phyloP scores from a whole-genome alignment of 441 rosid species.

The Erysimum cheiri region DNA sequence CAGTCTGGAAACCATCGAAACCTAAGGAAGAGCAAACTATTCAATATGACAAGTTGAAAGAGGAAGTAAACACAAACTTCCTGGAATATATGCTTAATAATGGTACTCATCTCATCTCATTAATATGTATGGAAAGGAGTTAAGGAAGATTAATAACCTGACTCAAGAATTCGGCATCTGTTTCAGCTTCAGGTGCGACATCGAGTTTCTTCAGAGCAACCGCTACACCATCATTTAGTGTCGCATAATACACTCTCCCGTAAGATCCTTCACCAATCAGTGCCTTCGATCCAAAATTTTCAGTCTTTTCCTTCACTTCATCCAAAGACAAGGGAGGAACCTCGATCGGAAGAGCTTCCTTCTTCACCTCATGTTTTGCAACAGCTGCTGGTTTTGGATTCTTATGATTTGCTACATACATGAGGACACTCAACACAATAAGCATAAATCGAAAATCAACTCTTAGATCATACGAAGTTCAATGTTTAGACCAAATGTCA shows the following conservation, averaged over 20 bases:
- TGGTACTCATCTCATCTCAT: neutral
- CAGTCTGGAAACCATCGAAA: slow-evolving; percentile 88
- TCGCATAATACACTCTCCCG: slow-evolving; percentile 92
- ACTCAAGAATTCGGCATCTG: slow-evolving; percentile 79
- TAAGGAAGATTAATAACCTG: slow-evolving; percentile 58
- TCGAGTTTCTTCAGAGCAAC: slow-evolving; percentile 97
- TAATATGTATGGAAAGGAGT: neutral
- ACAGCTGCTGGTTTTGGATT: slow-evolving; percentile 60
- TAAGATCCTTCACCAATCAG: slow-evolving; percentile 99
- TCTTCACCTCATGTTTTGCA: slow-evolving; percentile 66
- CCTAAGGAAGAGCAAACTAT: slow-evolving; percentile 49
- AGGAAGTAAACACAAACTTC: slow-evolving; percentile 20
- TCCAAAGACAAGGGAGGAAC: slow-evolving; percentile 83
- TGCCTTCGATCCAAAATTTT: slow-evolving; percentile 88
- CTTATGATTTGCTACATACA: slow-evolving; percentile 56
- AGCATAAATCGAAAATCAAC: slow-evolving; percentile 17
- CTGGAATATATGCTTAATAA: neutral
- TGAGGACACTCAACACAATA: slow-evolving; percentile 9
- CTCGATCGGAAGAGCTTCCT: slow-evolving; percentile 78
- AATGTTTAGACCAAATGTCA: neutral
- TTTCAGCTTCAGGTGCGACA: slow-evolving; percentile 75
- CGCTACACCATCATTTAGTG: slow-evolving; percentile 65
- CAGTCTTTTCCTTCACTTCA: slow-evolving; percentile 92
- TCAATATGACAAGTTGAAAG: slow-evolving; percentile 22
- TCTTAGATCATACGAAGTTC: neutral